A percentile compares a stretch with the other conserved stretches of the same genome.
These are phyloP conservation scores for Pterocarpus macrocarpus DNA, from an alignment of 306 rosid species.

Conservation along the genomic window DNA sequence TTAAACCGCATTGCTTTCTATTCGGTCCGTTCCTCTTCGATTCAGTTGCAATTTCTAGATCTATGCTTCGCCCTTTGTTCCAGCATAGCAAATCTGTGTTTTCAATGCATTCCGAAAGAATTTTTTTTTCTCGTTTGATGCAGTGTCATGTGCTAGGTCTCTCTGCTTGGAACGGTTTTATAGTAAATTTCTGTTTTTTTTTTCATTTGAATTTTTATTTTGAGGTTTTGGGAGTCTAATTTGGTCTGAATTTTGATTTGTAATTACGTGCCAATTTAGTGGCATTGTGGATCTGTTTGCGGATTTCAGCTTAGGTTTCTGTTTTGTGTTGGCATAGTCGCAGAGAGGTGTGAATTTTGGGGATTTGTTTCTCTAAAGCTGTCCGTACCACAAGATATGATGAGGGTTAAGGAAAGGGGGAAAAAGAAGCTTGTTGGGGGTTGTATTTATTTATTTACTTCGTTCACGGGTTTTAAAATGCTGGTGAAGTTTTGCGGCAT, in stretches of 20 bases:
- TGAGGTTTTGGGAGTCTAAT: neutral
- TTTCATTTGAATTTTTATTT: neutral
- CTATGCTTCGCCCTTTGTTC: slow-evolving; percentile 39
- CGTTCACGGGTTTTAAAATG: neutral
- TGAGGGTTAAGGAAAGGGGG: neutral
- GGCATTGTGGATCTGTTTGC: slow-evolving; percentile 2
- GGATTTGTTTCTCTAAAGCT: neutral
- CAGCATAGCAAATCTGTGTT: neutral
- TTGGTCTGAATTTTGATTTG: slow-evolving; percentile 19
- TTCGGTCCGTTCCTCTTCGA: slow-evolving; percentile 38
- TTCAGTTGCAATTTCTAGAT: slow-evolving; percentile 51
- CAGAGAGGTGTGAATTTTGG: neutral
- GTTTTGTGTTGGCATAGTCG: neutral
- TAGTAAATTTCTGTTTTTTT: too few species aligned
- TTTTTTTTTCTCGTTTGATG: neutral
- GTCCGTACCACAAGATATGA: neutral
- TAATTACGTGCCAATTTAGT: neutral
- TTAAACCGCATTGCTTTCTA: slow-evolving; percentile 39
- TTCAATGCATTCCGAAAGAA: neutral
- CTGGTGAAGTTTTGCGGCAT: neutral
- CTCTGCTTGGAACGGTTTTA: neutral
- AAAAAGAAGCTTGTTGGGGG: too few species aligned
- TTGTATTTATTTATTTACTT: neutral
- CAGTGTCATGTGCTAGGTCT: neutral
- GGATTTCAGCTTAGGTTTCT: neutral